These are phyloP conservation scores for Osmozyma mogii DNA, from an alignment of 805 yeast genomes.

Conservation along the genomic window DNA sequence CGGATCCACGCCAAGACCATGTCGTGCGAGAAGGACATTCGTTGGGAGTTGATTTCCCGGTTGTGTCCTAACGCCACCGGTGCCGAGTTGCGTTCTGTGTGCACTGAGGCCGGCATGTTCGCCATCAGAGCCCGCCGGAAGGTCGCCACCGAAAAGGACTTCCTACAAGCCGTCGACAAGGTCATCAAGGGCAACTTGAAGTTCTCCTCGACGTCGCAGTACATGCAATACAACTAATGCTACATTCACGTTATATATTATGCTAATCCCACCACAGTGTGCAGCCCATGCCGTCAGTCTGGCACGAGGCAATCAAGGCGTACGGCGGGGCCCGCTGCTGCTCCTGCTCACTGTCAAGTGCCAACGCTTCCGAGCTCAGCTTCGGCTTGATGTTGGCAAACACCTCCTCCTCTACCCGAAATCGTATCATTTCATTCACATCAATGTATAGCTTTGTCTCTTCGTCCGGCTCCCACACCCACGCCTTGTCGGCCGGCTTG, in stretches of 20 bases:
- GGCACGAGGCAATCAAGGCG: slow-evolving; percentile 82
- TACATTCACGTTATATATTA: neutral
- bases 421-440: slow-evolving; percentile 83
- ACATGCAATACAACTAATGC: slow-evolving; percentile 89
- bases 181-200: slow-evolving; percentile 98
- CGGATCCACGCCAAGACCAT: slow-evolving; percentile 95
- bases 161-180: slow-evolving; percentile 94
- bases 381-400: slow-evolving; percentile 80
- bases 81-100: slow-evolving; percentile 96
- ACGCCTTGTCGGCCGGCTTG: slow-evolving; percentile 73
- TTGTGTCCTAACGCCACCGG: slow-evolving; percentile 98
- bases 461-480: slow-evolving; percentile 86
- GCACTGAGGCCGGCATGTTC: slow-evolving; percentile 99
- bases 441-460: slow-evolving; percentile 78
- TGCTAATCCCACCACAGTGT: slow-evolving; percentile 88
- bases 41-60: slow-evolving; percentile 98
- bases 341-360: slow-evolving; percentile 23
- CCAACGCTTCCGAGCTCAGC: slow-evolving; percentile 48
- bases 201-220: slow-evolving; percentile 93
- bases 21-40: slow-evolving; percentile 94
- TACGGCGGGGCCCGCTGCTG: slow-evolving; percentile 61
- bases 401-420: slow-evolving; percentile 83
- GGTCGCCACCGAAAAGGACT: slow-evolving; percentile 97
- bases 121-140: slow-evolving; percentile 97
- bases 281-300: slow-evolving; percentile 94